Evolutionary conservation across 768 basidiomycete genomes (phyloP), one percentile per base, ranked within the genome.

Genomic region (Baorangia bicolor): DNA sequence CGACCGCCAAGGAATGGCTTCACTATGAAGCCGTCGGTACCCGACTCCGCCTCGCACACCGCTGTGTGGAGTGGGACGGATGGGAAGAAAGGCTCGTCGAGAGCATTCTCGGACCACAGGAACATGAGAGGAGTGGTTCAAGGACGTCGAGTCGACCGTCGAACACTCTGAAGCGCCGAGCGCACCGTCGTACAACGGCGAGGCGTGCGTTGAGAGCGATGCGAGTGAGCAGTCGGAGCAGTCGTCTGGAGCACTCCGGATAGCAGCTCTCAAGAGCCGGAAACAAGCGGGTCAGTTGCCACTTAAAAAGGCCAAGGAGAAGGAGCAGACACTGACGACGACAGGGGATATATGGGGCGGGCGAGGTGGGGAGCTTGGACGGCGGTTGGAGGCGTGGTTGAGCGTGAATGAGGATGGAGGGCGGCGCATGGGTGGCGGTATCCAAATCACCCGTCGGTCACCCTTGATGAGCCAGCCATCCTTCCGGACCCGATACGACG

Each of bases 31-130:
- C 79, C 4, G 65, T 79, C 18, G 88, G 92, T 5, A 77, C 80
- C 41, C 80, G 84, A 3, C 73, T 90, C 50, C 83, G 91, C 45
- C 80, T 86, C 72, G 88, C 87, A 5, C 91, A 93, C 69, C 84
- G 89, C 25, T 89, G 85, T 60, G 82, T 81, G 34, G 90, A 93
- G 67, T 92, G 90, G 90, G 91, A 92, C 61, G 91, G 91, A 3
- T 93, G 91, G 91, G 91, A 93, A 67, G 90, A 92, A 66, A 90
- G 90, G 0, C 76, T 93, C n/a, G 81, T 88, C 2, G 82, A 84
- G 9, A 85, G 82, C 55, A 89, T 91, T 37, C 75, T 92, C 20
- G 89, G 88, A 1, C 80, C 84, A 0, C 85, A 83, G 61, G 88
- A 89, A 20, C 69, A 78, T 49, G 86, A 90, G 82, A 82, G 7